Percentiles rank a stretch among this genome's conserved stretches.
These are phyloP conservation scores for Cercospora sp. DNA, from an alignment of 2,329 filamentous ascomycete species.

Conservation along the genomic window DNA sequence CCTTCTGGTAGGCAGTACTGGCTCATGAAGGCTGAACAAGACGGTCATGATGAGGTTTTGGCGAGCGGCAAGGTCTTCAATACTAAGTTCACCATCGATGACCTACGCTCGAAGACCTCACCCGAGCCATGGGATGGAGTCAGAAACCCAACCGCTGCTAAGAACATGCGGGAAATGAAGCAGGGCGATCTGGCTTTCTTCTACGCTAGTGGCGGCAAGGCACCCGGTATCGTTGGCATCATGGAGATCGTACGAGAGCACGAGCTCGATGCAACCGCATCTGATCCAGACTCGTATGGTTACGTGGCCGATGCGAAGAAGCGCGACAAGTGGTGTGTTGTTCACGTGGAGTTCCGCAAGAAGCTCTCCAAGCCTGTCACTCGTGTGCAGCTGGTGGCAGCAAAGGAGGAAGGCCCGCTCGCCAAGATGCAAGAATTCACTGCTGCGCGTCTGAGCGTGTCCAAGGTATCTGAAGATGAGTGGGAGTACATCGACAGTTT, in stretches of 20 bases:
- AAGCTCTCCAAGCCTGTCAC: constrained; percentile 73
- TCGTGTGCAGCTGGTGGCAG: constrained; percentile 68
- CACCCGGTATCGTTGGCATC: constrained; percentile 71
- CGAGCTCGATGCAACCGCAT: constrained; percentile 72
- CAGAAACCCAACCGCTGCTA: constrained; percentile 63
- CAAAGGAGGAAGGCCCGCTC: constrained; percentile 54
- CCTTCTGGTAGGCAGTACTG: constrained; percentile 41
- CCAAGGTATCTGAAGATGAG: constrained; percentile 62
- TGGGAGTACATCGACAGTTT: constrained; percentile 60
- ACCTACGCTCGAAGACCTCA: constrained; percentile 67
- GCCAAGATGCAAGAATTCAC: constrained; percentile 77
- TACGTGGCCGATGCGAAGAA: constrained; percentile 75
- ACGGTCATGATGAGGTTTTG: constrained; percentile 68
- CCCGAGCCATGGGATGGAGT: constrained; percentile 87
- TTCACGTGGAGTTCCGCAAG: constrained; percentile 81
- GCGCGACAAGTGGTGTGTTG: constrained; percentile 80
- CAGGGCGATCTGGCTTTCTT: constrained; percentile 92
- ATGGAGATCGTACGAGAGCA: constrained; percentile 79
- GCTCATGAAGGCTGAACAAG: constrained; percentile 66
- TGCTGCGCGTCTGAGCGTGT: constrained; percentile 79
- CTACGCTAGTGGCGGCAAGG: constrained; percentile 92
- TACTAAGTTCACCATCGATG: constrained; percentile 92
- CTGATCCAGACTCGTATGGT: constrained; percentile 72
- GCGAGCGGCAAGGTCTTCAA: constrained; percentile 79
- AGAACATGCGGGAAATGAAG: constrained; percentile 89